Conservation (phyloP, 139 green algal species). For the Micromonas pusilla region DNA sequence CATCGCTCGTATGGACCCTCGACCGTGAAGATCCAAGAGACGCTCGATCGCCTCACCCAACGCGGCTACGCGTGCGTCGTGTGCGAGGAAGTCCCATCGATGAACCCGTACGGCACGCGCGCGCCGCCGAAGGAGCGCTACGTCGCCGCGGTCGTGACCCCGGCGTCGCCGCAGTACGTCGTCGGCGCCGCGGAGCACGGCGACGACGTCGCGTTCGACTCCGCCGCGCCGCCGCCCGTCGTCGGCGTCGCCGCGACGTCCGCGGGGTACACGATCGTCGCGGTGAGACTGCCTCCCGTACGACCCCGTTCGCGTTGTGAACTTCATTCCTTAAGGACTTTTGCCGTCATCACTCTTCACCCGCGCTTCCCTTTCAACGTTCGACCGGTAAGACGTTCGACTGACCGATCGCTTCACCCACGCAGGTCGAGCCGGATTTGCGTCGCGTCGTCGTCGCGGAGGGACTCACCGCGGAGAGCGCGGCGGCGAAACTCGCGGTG, state of each 20-base stretch:
- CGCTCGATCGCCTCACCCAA: slow-evolving; percentile 2
- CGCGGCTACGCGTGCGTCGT: not conserved
- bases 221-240: slow-evolving; percentile 37
- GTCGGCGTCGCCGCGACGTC: slow-evolving; percentile 37
- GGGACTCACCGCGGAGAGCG: slow-evolving; percentile 61
- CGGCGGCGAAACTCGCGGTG: slow-evolving; percentile 27
- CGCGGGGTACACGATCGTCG: slow-evolving; percentile 55
- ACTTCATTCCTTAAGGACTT: too few species aligned
- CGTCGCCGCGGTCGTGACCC: slow-evolving; percentile 50
- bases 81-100: slow-evolving; percentile 46
- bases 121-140: slow-evolving; percentile 54
- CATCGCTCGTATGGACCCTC: too few species aligned
- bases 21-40: slow-evolving; percentile 23
- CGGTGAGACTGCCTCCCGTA: too few species aligned
- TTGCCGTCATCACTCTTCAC: too few species aligned
- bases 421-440: slow-evolving; percentile 34
- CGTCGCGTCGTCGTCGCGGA: slow-evolving; percentile 41
- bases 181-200: slow-evolving; percentile 46
- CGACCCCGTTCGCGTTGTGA: too few species aligned
- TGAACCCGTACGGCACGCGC: slow-evolving; percentile 37
- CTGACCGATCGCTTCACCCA: too few species aligned
- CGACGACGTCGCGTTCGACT: slow-evolving; percentile 24
- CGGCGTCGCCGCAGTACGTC: slow-evolving; percentile 53
- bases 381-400: too few species aligned
- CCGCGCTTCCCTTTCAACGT: too few species aligned